Base-by-base conservation (phyloP, 352 stramenopile species). In the Globisporangium megalacanthum region DNA sequence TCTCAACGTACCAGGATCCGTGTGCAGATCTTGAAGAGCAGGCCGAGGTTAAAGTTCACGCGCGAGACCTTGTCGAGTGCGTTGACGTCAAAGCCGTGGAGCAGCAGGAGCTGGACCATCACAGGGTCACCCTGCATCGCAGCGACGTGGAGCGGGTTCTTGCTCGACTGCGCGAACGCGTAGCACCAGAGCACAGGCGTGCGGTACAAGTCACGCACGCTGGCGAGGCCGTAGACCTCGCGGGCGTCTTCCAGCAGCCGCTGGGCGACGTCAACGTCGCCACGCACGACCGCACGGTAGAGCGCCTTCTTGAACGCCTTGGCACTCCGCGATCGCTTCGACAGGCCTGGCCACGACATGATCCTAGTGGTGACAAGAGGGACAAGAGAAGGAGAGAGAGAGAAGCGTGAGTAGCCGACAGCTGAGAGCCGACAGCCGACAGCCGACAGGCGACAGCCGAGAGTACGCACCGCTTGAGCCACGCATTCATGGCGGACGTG, bases 81-180 rank as follows among this genome's bases (percentile, higher is more conserved):
- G 48, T 93, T 93, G 3, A 84, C 75, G 41, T 87, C 69, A 39
- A 88, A 75, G 1, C 73, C 76, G 15, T 75, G 62, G 8, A 63
- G 62, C 4, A 93, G 58, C 22, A 93, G 62, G 1, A 87, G 53
- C 49, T 80, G 48, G n/a, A 91, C 75, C 42, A 90, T 75, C n/a
- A 58, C 46, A 2, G 82, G 49, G 48, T 88, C 66, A 36, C 79
- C 80, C 25, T 71, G 68, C 53, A 75, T 75, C 5, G 79, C 83
- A 1, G 83, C 80, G 48, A 91, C 69, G 55, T 93, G 83, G 7
- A 93, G 69, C 31, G 83, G 83, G 25, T 92, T 93, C 58, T 91
- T 91, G 36, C 63, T 64, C 0, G 83, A 93, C 37, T 70, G 67
- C 0, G 79, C 80, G 42, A 91, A 87, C 45, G 78, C 67, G 52